Conservation (phyloP, 192 early-diverging fungal genomes). For the Backusella macrospora region DNA sequence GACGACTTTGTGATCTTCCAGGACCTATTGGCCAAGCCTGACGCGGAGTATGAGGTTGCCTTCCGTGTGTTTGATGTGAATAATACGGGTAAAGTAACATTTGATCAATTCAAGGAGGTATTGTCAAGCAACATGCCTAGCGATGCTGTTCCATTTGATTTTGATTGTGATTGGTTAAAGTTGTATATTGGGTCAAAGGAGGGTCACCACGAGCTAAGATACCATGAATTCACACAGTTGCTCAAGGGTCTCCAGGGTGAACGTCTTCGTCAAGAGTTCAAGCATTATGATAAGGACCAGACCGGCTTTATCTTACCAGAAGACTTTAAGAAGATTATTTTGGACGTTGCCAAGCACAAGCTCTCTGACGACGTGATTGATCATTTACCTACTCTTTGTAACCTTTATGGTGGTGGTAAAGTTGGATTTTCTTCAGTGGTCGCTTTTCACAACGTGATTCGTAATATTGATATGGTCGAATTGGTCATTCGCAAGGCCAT, state of each 20-base stretch:
- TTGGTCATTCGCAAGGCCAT: conserved; percentile 58
- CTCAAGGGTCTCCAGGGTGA: conserved; percentile 72
- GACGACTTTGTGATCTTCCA: conserved; percentile 69
- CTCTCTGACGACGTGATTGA: conserved; percentile 65
- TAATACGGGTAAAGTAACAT: conserved; percentile 61
- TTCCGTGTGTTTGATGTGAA: conserved; percentile 67
- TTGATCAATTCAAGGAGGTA: conserved; percentile 70
- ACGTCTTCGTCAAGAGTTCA: conserved; percentile 72
- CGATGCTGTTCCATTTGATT: conserved; percentile 69
- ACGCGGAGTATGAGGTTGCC: conserved; percentile 75
- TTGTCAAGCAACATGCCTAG: conserved; percentile 51
- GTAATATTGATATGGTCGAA: conserved; percentile 72
- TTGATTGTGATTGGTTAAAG: conserved; percentile 74
- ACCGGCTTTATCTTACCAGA: conserved; percentile 64
- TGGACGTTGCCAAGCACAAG: conserved; percentile 69
- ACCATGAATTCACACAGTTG: conserved; percentile 72
- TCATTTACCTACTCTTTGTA: conserved; percentile 61
- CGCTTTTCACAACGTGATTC: conserved; percentile 63
- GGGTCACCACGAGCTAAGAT: conserved; percentile 57
- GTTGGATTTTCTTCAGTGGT: conserved; percentile 67
- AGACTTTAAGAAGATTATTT: conserved; percentile 61
- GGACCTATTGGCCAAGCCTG: conserved; percentile 60
- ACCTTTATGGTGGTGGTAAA: conserved; percentile 56
- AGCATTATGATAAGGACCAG: conserved; percentile 65
- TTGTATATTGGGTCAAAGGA: conserved; percentile 63